A percentile compares a stretch with the other conserved stretches of the same genome.
These are phyloP conservation scores for Carex sylvatica DNA, from an alignment of 202 grass and related monocot species.

Conservation along the genomic window DNA sequence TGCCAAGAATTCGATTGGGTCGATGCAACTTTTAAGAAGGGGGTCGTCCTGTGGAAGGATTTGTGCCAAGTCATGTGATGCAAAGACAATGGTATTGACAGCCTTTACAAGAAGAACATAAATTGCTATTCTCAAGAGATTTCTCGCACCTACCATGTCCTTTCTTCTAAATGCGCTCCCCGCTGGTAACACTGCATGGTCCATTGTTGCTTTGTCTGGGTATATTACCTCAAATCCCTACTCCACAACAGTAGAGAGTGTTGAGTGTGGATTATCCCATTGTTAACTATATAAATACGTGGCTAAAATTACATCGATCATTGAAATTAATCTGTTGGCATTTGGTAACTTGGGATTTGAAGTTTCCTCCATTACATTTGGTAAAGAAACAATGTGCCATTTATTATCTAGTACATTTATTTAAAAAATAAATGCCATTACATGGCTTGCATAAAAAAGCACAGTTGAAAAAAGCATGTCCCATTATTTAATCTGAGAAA, in stretches of 20 bases:
- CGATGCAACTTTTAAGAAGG: constrained; percentile 60
- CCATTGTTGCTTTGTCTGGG: constrained; percentile 66
- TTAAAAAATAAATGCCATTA: background rate
- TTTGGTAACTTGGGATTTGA: background rate
- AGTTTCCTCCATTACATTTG: background rate
- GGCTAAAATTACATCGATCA: background rate
- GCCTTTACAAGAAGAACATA: constrained; percentile 79
- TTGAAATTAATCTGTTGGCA: background rate
- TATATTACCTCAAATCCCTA: constrained; percentile 76
- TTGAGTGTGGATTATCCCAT: background rate
- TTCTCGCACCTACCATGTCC: constrained; percentile 68
- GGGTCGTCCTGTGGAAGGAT: constrained; percentile 74
- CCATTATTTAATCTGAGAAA: background rate
- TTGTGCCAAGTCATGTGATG: constrained; percentile 53
- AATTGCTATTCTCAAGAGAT: constrained; percentile 67
- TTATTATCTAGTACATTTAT: background rate
- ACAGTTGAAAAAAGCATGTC: background rate
- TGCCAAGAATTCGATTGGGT: constrained; percentile 68
- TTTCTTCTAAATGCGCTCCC: constrained; percentile 50
- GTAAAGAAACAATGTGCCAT: background rate
- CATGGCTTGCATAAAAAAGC: background rate
- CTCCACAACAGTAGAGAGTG: background rate
- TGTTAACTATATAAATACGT: background rate
- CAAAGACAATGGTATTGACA: constrained; percentile 59
- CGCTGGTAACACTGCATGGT: constrained; percentile 58